Conservation (phyloP, 23 red algal genomes). For the Chondrus crispus region DNA sequence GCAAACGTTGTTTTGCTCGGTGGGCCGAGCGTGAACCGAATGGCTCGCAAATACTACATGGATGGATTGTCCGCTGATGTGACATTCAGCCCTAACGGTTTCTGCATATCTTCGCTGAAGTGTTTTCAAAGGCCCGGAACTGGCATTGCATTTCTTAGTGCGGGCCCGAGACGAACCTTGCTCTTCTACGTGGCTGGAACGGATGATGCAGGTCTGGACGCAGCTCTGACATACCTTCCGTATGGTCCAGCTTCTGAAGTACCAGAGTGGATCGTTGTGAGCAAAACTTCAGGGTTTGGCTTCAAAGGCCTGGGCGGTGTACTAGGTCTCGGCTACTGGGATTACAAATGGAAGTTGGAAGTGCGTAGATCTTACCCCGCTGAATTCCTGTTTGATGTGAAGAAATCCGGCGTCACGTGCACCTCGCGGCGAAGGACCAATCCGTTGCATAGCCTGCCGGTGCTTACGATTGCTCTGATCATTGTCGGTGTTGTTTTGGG, state of each 20-base stretch:
- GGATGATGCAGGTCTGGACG: background rate
- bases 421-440: background rate
- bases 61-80: constrained; percentile 10
- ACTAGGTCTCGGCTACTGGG: constrained; percentile 24
- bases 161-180: background rate
- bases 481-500: too few relatives aligned
- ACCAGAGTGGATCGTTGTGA: constrained; percentile 45
- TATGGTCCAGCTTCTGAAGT: constrained; percentile 20
- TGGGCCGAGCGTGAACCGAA: constrained; percentile 5
- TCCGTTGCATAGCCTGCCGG: too few relatives aligned
- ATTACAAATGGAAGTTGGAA: constrained; percentile 21
- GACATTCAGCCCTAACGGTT: background rate
- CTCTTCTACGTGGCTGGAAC: background rate
- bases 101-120: background rate
- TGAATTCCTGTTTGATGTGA: constrained; percentile 16
- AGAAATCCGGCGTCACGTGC: constrained; percentile 1
- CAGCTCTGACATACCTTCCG: constrained; percentile 11
- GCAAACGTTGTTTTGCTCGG: constrained; percentile 22
- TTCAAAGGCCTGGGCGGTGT: constrained; percentile 30
- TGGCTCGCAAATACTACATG: background rate
- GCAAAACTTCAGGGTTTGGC: constrained; percentile 5
- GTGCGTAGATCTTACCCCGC: background rate
- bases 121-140: constrained; percentile 13
- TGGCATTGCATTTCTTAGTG: constrained; percentile 19
- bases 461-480: too few relatives aligned